Evolutionary conservation across 106 monocot species (phyloP).

Genomic region (Dendrobium chrysotoxum): DNA sequence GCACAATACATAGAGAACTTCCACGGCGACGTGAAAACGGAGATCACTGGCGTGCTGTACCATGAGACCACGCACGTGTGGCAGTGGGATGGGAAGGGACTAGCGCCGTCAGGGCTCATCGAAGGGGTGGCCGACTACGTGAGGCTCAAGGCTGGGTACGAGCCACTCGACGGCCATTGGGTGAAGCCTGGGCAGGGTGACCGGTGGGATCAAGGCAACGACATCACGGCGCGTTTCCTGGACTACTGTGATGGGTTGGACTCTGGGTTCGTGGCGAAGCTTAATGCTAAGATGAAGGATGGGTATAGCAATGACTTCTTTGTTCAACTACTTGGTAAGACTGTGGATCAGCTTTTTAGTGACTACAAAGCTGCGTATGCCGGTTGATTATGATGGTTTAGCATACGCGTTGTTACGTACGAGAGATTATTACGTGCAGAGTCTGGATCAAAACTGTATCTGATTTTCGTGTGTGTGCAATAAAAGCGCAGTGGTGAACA

Average conservation of each 20-base stretch:
- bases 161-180: constrained; percentile 20
- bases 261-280: constrained; percentile 37
- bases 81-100: constrained; percentile 45
- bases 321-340: constrained; percentile 36
- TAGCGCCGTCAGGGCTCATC: constrained; percentile 28
- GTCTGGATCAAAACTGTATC: too few relatives aligned
- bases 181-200: constrained; percentile 34
- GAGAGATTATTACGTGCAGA: too few relatives aligned
- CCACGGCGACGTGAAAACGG: constrained; percentile 22
- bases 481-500: too few relatives aligned
- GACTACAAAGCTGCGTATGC: constrained; percentile 30
- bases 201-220: constrained; percentile 51
- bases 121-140: constrained; percentile 69
- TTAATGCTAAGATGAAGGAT: constrained; percentile 59
- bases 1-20: constrained; percentile 31
- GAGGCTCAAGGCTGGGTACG: constrained; percentile 44
- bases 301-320: constrained; percentile 49
- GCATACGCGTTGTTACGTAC: too few relatives aligned
- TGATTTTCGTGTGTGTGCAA: too few relatives aligned
- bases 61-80: constrained; percentile 53
- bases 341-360: constrained; percentile 45
- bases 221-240: constrained; percentile 47
- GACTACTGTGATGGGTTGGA: constrained; percentile 38
- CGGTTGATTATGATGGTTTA: too few relatives aligned
- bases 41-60: constrained; percentile 51